phyloP scores from a whole-genome alignment of 768 basidiomycete genomes.

The Tricholomella constricta region DNA sequence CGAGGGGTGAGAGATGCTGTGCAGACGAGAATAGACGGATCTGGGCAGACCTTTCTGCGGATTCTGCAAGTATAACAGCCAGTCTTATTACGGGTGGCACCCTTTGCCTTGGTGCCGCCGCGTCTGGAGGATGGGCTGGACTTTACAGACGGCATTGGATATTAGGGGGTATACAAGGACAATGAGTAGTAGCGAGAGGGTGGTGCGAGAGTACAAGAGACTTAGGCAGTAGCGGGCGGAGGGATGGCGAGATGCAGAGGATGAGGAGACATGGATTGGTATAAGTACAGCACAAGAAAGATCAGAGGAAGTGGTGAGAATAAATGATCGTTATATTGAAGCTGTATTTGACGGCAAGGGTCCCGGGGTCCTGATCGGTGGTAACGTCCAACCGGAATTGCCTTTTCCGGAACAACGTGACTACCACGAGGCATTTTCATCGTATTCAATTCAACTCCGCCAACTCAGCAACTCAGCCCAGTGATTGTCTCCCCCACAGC shows the following conservation, averaged over 20 bases:
- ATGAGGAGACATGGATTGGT: conserved; percentile 30
- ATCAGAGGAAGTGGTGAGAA: conserved; percentile 20
- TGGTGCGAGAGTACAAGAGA: conserved; percentile 6
- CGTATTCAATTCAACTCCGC: neutral
- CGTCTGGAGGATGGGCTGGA: conserved; percentile 42
- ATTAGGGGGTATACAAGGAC: conserved; percentile 8
- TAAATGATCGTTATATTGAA: conserved; percentile 1
- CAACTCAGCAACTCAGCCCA: conserved; percentile 7
- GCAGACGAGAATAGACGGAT: conserved; percentile 12
- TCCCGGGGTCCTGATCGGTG: conserved; percentile 23
- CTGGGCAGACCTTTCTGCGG: conserved; percentile 68
- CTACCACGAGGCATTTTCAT: conserved; percentile 9
- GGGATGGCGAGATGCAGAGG: conserved; percentile 19
- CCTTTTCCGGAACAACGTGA: conserved; percentile 1
- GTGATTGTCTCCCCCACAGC: neutral
- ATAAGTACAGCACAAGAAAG: conserved; percentile 32
- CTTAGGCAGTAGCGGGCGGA: conserved; percentile 16
- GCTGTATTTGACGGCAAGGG: conserved; percentile 12
- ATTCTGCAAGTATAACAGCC: conserved; percentile 90
- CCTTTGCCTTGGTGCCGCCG: conserved; percentile 74
- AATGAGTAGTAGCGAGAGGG: conserved; percentile 11
- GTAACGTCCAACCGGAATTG: conserved; percentile 8
- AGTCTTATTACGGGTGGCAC: conserved; percentile 81
- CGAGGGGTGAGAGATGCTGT: conserved; percentile 21
- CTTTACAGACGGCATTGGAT: conserved; percentile 42